A percentile compares a stretch with the other conserved stretches of the same genome.
Conservation (phyloP, 1,139 yeast genomes). For the Casaregolazyma lundiana region DNA sequence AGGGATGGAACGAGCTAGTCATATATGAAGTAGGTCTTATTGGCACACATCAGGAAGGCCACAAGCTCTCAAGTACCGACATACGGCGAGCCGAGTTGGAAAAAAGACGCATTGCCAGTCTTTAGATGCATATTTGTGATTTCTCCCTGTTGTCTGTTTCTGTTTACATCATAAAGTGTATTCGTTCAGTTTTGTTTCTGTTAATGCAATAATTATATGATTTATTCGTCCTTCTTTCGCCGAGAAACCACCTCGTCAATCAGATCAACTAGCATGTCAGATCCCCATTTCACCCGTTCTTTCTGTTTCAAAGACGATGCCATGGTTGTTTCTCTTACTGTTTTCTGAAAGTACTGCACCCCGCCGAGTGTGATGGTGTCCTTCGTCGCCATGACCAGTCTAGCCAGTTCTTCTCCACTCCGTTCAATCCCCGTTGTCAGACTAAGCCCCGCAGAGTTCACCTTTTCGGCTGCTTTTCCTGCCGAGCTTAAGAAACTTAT, state of each 20-base stretch:
- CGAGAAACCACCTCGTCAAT: conserved; percentile 44
- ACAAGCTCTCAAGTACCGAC: conserved; percentile 80
- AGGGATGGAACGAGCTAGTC: conserved; percentile 50
- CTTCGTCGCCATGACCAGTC: conserved; percentile 53
- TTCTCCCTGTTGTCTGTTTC: too few species aligned
- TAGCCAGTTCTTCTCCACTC: conserved; percentile 52
- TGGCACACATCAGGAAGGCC: conserved; percentile 54
- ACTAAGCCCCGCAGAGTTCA: conserved; percentile 24
- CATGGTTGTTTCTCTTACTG: conserved; percentile 33
- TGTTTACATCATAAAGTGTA: too few species aligned
- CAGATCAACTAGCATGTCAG: conserved; percentile 49
- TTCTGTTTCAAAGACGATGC: conserved; percentile 43
- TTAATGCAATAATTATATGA: not conserved
- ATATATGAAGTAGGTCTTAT: conserved; percentile 65
- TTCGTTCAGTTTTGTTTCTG: not conserved
- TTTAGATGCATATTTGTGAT: too few species aligned
- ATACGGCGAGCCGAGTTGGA: conserved; percentile 35
- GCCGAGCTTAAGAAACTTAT: conserved; percentile 61
- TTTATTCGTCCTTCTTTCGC: not conserved
- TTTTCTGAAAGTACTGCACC: conserved; percentile 60
- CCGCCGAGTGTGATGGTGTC: conserved; percentile 71
- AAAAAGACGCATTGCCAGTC: not conserved
- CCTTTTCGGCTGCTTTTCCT: conserved; percentile 52
- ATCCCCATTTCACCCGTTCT: conserved; percentile 69
- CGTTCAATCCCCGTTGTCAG: conserved; percentile 32